Evolutionary conservation across 2,329 filamentous ascomycete species (phyloP), one percentile per base, ranked within the genome.

Genomic region (Xylariomycetidae sp.): DNA sequence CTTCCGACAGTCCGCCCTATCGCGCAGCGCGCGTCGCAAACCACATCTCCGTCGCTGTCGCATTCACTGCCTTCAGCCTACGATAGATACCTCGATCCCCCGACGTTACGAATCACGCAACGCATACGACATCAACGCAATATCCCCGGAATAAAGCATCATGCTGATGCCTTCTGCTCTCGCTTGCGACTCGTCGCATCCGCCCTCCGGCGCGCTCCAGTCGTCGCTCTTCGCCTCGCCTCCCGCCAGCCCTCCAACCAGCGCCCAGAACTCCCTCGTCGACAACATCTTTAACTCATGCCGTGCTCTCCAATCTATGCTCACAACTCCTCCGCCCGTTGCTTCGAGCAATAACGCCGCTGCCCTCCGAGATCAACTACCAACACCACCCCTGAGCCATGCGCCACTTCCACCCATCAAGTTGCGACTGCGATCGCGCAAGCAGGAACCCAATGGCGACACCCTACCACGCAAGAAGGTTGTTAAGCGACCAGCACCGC

Each of bases 141-240:
- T 15, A 19, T 14, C 27, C n/a, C 36, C 30, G 31, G 37, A n/a
- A n/a, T n/a, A n/a, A n/a, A n/a, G n/a, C 42, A 63, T 43, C 15
- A 79, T 79, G 75, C 58, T 79, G 38, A 67, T 78, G 41, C 74
- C 74, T 14, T 78, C 74, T 19, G 70, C 74, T 22, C 56, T 79
- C 27, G 61, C 69, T 19, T 77, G 74, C 69, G 74, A 77, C 53
- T 55, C 67, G 51, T 67, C 69, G 62, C 68, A 66, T 38, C 51
- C 62, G 35, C 58, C 58, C 28, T 54, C 59, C 46, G 61, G 63
- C 29, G 67, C 65, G 42, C 65, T 68, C 5, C 65, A 68, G 43
- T 51, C 64, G 19, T 53, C 67, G 27, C 63, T 73, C 50, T 69
- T 78, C 54, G 67, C 70, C 41, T 79, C 76, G 32, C 76, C 76